A percentile compares a stretch with the other conserved stretches of the same genome.
Conservation (phyloP, 257 asterid species). For the Solanum lignicaule region DNA sequence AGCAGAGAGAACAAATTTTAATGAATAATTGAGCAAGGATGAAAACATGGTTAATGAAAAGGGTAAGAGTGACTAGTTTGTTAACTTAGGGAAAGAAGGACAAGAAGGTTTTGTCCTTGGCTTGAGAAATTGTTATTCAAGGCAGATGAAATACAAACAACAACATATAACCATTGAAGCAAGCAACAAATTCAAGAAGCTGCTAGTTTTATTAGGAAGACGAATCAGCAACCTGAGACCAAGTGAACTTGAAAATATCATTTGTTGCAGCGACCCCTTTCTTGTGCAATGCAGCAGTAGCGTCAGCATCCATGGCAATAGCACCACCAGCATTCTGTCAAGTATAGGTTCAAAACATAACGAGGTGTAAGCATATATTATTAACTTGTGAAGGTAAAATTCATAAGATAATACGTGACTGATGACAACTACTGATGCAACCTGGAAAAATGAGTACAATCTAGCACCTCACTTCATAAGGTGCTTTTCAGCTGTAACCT, state of each 20-base stretch:
- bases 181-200: not conserved
- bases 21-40: not conserved
- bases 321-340: constrained; percentile 68
- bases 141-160: not conserved
- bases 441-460: not conserved
- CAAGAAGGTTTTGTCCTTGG: not conserved
- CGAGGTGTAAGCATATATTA: not conserved
- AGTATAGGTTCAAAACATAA: not conserved
- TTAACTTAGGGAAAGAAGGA: not conserved
- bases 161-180: not conserved
- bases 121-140: not conserved
- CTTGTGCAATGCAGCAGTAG: constrained; percentile 68
- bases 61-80: not conserved
- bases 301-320: constrained; percentile 91
- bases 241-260: constrained; percentile 69
- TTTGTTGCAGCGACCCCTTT: constrained; percentile 68
- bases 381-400: not conserved
- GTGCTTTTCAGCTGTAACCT: not conserved
- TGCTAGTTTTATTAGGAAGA: not conserved
- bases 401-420: not conserved
- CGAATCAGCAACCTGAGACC: constrained; percentile 53
- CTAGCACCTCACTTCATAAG: not conserved
- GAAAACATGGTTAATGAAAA: not conserved
- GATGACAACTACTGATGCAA: not conserved
- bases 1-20: not conserved